Evolutionary conservation across 2,329 filamentous ascomycete genomes (phyloP).

Genomic region (Colletotrichum spaethianum): DNA sequence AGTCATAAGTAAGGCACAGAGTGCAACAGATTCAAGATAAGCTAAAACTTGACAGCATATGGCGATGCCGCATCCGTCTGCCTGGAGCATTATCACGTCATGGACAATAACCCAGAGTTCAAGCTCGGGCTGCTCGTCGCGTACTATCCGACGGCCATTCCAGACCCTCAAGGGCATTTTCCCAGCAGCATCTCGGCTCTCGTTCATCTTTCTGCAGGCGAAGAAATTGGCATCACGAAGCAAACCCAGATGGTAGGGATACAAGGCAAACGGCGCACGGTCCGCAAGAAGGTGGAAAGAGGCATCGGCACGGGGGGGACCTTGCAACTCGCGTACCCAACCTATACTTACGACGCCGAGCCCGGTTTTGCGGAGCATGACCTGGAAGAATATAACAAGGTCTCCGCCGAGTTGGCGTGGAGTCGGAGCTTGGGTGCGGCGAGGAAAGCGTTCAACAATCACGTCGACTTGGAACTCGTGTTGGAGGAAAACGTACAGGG

Average conservation of each 20-base stretch:
- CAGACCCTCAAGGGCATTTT: constrained; percentile 58
- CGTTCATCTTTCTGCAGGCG: constrained; percentile 56
- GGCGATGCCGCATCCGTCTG: constrained; percentile 60
- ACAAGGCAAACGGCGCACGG: constrained; percentile 58
- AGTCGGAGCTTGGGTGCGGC: constrained; percentile 73
- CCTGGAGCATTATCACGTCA: constrained; percentile 60
- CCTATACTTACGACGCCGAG: constrained; percentile 62
- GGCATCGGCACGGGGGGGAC: constrained; percentile 56
- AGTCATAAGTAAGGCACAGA: constrained; percentile 22
- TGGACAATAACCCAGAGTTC: constrained; percentile 61
- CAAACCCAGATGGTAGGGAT: constrained; percentile 61
- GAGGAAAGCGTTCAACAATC: constrained; percentile 73
- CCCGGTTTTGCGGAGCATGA: constrained; percentile 81
- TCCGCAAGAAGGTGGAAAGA: constrained; percentile 50
- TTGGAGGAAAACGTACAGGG: constrained; percentile 77
- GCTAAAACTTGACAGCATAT: constrained; percentile 49
- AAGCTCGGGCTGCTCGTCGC: constrained; percentile 59
- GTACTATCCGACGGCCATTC: constrained; percentile 61
- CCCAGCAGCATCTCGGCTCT: constrained; percentile 56
- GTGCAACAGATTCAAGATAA: background rate
- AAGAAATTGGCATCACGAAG: constrained; percentile 57
- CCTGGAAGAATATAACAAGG: constrained; percentile 75
- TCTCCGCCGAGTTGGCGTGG: constrained; percentile 78
- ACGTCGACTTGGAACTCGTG: constrained; percentile 74
- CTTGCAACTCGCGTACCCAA: constrained; percentile 54